Evolutionary conservation across 2,329 filamentous ascomycete genomes (phyloP), one percentile per base, ranked within the genome.

Genomic region (Dactylonectria macrodidyma): DNA sequence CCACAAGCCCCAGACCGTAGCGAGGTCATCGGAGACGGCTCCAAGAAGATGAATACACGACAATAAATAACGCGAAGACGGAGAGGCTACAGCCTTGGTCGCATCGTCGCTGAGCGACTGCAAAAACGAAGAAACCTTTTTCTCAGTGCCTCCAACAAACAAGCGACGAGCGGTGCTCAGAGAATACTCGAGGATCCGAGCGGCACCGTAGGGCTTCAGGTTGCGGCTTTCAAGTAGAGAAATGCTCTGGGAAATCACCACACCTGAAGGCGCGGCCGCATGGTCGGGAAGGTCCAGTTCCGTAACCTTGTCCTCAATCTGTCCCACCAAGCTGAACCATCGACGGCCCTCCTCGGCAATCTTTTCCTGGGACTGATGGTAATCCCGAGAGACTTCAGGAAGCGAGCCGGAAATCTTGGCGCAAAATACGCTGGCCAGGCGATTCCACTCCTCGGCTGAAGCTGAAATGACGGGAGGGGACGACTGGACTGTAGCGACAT

Each of bases 361-460:
- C 47, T 85, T 84, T 58, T 89, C 86, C 77, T 97, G 94, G 0
- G 94, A 97, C 48, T 86, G 85, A 30, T 88, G 86, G 72, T 93
- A 93, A 19, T 94, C 92, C 69, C 92, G 92, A 0, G 94, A 95
- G 63, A 95, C 90, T 76, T 95, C 94, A 1, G 95, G 94, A 5
- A 93, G 86, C 0, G 94, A 97, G 6, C 89, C 88, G 61, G 90
- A 91, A 64, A 97, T 90, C 44, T 88, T 86, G 36, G 89, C 84
- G 30, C 91, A 84, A n/a, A 97, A 81, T 0, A 85, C 79, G 1
- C 88, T 82, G 0, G 89, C 88, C n/a, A 94, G 80, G 2, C 83
- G 83, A 2, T 84, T 79, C 93, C 93, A 96, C 70, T 91, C 84
- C 3, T 84, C 79, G 16, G 83, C 78, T 0, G 93, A 83, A 1